Percentiles rank a stretch among this genome's conserved stretches.
Evolutionary conservation across 2,329 filamentous ascomycete genomes (phyloP).

Genomic region (Cladophialophora exuberans): DNA sequence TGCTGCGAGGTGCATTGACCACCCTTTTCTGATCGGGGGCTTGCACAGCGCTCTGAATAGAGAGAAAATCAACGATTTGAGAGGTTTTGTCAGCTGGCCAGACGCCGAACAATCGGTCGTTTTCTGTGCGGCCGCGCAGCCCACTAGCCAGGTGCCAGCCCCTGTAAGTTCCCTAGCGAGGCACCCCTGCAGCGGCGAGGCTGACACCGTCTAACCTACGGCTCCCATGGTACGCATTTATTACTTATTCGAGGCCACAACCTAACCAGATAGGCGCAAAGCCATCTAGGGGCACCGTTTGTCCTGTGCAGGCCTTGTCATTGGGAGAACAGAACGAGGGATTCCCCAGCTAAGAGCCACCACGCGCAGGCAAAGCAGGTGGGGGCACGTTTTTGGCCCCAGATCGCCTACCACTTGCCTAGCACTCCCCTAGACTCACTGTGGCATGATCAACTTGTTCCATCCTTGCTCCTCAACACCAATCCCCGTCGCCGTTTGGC

Average conservation of each 20-base stretch:
- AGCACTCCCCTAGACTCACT: background rate
- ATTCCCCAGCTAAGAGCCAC: too few relatives aligned
- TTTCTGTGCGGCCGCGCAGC: background rate
- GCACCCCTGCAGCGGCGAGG: conserved; percentile 7
- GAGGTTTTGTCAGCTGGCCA: background rate
- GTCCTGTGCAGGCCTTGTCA: background rate
- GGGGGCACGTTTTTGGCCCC: background rate
- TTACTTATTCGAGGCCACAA: too few relatives aligned
- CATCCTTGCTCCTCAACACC: background rate
- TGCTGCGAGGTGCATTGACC: too few relatives aligned
- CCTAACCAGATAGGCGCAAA: background rate
- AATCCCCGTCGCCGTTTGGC: background rate
- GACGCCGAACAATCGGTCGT: background rate
- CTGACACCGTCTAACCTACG: conserved; percentile 12
- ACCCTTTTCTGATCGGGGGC: too few relatives aligned
- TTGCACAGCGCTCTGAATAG: too few relatives aligned
- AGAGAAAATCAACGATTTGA: too few relatives aligned
- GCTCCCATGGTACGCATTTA: background rate
- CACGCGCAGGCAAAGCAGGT: too few relatives aligned
- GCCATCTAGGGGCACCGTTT: background rate
- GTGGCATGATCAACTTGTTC: background rate
- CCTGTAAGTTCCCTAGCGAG: background rate
- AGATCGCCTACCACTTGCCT: background rate
- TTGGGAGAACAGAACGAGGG: background rate
- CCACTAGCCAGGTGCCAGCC: background rate